Evolutionary conservation across 1,284 basidiomycete genomes (phyloP), one percentile per base, ranked within the genome.

Genomic region (Ceratobasidium sp.): DNA sequence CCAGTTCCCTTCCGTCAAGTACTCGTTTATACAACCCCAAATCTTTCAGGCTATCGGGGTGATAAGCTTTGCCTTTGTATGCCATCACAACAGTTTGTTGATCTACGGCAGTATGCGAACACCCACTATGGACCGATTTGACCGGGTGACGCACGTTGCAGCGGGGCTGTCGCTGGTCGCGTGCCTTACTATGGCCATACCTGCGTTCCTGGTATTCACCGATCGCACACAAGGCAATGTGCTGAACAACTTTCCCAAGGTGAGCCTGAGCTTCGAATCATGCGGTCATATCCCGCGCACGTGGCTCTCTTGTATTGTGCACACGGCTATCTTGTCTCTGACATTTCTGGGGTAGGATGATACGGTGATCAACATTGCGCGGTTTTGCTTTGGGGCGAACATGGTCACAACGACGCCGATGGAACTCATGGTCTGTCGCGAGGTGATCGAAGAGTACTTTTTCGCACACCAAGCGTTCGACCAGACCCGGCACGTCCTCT

Each of bases 361-460:
- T 80, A 88, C 90, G 30, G 78, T 97, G 72, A 96, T 97, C 82
- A 97, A 98, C 80, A 86, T 98, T 69, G 97, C 97, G 6, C 88
- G 96, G 26, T 94, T 98, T 78, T 95, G 93, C 78, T 98, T 99
- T 79, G 97, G 97, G 4, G 82, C 97, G 74, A 99, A 99, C 82
- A 99, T 99, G 97, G 97, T 98, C 78, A 98, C 96, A 0, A 99
- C 97, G 0, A 87, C 96, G 21, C 95, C 95, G 0, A 84, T 98
- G 59, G 95, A 98, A 79, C 85, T 95, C 23, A 98, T 98, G 79
- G 95, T 98, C 16, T 98, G 96, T 79, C 87, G 95, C 83, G 95
- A 98, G 85, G 95, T 98, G 52, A 87, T 98, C 67, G 96, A 98
- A 79, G 92, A 96, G 77, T 96, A 90, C 79, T 97, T 97, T 84